Evolutionary conservation across 2,329 filamentous ascomycete genomes (phyloP), one percentile per base, ranked within the genome.

Genomic region (Aspergillus oerlinghausenensis): DNA sequence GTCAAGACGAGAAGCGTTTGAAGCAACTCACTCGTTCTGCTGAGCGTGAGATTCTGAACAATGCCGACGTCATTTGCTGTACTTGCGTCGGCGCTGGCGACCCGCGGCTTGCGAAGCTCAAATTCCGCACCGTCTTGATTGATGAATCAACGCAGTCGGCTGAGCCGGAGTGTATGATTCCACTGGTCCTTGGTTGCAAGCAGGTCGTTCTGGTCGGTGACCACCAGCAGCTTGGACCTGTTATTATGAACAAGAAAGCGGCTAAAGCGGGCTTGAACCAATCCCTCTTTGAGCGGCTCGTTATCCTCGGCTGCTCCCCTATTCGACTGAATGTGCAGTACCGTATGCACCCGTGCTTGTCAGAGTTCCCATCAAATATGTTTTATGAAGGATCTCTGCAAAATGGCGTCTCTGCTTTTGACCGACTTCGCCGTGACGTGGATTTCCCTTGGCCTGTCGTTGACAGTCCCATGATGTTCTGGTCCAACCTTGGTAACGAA

Each of bases 171-270:
- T 99, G 94, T 74, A 96, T 99, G 91, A 99, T 99, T 66, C 94
- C 94, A 19, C 80, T 99, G 43, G 93, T 99, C 32, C 82, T 99
- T 23, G 94, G 94, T 51, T 99, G 94, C 81, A 99, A 99, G 79
- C 94, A 99, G 74, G 92, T 97, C 51, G 94, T 99, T n/a, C 84
- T 99, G 38, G 94, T 99, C 45, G 94, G 94, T 70, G 94, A 99
- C 70, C 94, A 99, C 76, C 95, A 97, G 75, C 94, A 99, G 73
- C 85, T 99, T 63, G 94, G 94, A 0, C 94, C 94, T 1, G 94
- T 99, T 67, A 97, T 99, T 71, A 99, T 99, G 93, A 99, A 99
- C 82, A 99, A 99, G 83, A 97, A 97, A 77, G 94, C 94, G 14
- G 94, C 94, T 60, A 97, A 97, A 77, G 94, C 94, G 55, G 94